Evolutionary conservation across 805 yeast species (phyloP), one percentile per base, ranked within the genome.

Genomic region (Cyberlindnera veronae): DNA sequence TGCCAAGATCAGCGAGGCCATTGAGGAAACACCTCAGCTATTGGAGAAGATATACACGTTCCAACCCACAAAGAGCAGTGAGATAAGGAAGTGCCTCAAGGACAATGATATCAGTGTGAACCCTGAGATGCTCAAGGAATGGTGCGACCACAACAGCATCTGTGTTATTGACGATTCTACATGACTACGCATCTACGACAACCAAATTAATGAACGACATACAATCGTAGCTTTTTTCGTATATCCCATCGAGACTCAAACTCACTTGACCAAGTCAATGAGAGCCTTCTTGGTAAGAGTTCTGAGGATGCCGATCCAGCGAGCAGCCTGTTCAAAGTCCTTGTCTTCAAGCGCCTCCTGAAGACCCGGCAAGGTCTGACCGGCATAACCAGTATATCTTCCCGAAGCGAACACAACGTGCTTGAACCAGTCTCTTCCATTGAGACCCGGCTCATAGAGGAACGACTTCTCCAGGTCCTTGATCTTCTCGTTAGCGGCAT

Each of bases 351-450:
- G 51, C 0, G 78, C 73, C 55, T 76, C 82, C 21, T 63, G 62
- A 32, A 76, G 55, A 2, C 76, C 79, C 7, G 81, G 81, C 19
- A 75, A 56, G 18, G 69, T 66, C 50, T 71, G 78, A 1, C 79
- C 79, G 30, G 69, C 71, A 46, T 76, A 76, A 9, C 81, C 81
- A 1, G 79, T 75, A 50, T 71, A 71, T 50, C 80, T 64, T 3
- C 81, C 80, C 45, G 75, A 62, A 2, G 79, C 76, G 51, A 62
- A 76, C 17, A 74, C 67, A 34, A 69, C 59, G 58, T 76, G 80
- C 46, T 69, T 73, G 58, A 73, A 76, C 80, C 80, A 76, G 9
- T 66, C 57, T 56, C 81, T 64, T 20, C 62, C 65, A 6, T 62
- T 64, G 34, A 76, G 56, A 1, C 81, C 81, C 6, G 65, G 60